Conservation (phyloP, 306 rosid species). For the Vigna mungo region DNA sequence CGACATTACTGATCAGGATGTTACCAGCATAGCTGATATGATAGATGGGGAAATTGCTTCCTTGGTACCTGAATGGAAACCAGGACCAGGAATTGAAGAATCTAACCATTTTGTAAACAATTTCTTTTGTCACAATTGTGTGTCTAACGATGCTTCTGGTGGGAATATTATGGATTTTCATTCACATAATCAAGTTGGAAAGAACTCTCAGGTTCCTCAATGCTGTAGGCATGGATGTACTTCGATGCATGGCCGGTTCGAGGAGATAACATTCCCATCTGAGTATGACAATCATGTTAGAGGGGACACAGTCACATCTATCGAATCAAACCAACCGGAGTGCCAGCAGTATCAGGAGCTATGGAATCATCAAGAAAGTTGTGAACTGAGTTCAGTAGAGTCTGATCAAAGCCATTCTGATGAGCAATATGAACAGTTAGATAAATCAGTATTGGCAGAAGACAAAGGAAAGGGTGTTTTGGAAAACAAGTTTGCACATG, state of each 20-base stretch:
- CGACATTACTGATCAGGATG: slow-evolving; percentile 88
- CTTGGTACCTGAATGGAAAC: slow-evolving; percentile 82
- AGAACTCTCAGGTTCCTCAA: slow-evolving; percentile 56
- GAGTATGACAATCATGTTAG: slow-evolving; percentile 56
- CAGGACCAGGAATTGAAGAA: slow-evolving; percentile 71
- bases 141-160: slow-evolving; percentile 60
- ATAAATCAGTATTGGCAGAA: slow-evolving; percentile 42
- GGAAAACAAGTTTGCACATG: slow-evolving; percentile 41
- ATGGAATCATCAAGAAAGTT: slow-evolving; percentile 72
- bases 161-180: slow-evolving; percentile 56
- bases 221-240: slow-evolving; percentile 68
- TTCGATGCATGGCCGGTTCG: slow-evolving; percentile 86
- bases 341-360: slow-evolving; percentile 55
- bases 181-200: slow-evolving; percentile 48
- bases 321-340: slow-evolving; percentile 46
- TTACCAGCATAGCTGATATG: slow-evolving; percentile 87
- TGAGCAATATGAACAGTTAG: slow-evolving; percentile 63
- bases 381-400: slow-evolving; percentile 71
- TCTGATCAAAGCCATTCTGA: slow-evolving; percentile 69
- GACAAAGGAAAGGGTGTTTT: slow-evolving; percentile 43
- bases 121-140: slow-evolving; percentile 64
- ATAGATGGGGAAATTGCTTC: slow-evolving; percentile 88
- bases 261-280: slow-evolving; percentile 76
- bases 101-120: slow-evolving; percentile 59
- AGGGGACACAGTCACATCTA: slow-evolving; percentile 49